Base-by-base conservation (phyloP, 768 basidiomycete species). In the Phylloporus rhodoxanthus region DNA sequence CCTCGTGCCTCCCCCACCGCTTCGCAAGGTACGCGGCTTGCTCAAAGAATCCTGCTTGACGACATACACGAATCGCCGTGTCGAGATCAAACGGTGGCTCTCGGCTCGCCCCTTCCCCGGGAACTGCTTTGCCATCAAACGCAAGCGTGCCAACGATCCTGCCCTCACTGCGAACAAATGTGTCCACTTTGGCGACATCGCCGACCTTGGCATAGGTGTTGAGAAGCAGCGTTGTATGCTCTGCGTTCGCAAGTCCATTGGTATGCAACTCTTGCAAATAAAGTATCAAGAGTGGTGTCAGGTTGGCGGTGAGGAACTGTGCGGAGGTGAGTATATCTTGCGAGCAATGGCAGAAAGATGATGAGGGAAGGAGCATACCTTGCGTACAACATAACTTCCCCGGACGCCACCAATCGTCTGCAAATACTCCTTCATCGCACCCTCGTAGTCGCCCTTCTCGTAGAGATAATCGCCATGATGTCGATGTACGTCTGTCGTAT, bases 171-270 rank as follows among this genome's bases (percentile, higher is more conserved):
- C 88, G 91, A 70, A 99, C 89, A 67, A 99, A 99, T 51, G 76
- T 81, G 58, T 97, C 91, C 2, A 98, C 78, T 11, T 92, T 83
- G 2, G 81, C 67, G 14, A 92, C 83, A 59, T 99, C 96, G 52
- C 92, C 91, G 19, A 96, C 84, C 64, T 98, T 98, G 45, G 96
- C 96, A 68, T 96, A 98, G 6, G 94, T 93, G 64, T 98, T 98
- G 21, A 99, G 80, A 4, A 99, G 78, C 8, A 99, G 82, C 0
- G 96, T 98, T 0, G 96, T 99, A 62, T 97, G 95, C 59, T 98
- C 94, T 0, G 91, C 82, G 60, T 95, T 98, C 25, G 96, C 95
- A 6, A 95, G 81, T 0, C 89, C 87, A 1, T 85, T 75, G 1
- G 88, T 77, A 63, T 99, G 96, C 0, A 99, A 74, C 65, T 95